Evolutionary conservation across 2,329 filamentous ascomycete species (phyloP).

Genomic region (Xylariaceae sp.): DNA sequence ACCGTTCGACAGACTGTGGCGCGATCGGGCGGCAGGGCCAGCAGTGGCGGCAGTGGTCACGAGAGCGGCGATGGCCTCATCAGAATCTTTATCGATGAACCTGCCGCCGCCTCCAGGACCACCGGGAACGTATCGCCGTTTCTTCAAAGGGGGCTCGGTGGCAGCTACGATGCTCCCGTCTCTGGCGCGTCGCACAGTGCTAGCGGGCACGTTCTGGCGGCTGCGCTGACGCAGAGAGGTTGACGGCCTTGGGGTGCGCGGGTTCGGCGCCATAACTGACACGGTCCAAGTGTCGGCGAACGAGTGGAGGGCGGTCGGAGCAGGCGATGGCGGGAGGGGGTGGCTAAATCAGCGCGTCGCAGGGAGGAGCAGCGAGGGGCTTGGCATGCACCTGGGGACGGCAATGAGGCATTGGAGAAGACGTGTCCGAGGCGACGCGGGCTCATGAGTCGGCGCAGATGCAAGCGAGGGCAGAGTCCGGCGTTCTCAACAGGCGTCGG

Average conservation of each 20-base stretch:
- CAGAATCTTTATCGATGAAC: constrained; percentile 67
- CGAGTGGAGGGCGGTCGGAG: constrained; percentile 3
- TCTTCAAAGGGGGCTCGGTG: constrained; percentile 60
- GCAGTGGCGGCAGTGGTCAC: constrained; percentile 41
- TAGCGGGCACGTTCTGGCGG: constrained; percentile 14
- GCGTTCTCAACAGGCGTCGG: constrained; percentile 1
- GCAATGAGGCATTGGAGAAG: constrained; percentile 26
- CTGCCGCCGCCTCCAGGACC: constrained; percentile 79
- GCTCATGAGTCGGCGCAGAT: neutral
- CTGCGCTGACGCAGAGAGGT: constrained; percentile 18
- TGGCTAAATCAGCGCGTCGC: constrained; percentile 27
- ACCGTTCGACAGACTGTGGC: constrained; percentile 41
- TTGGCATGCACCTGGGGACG: constrained; percentile 18
- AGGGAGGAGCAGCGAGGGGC: constrained; percentile 22
- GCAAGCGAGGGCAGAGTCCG: neutral
- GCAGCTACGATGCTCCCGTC: constrained; percentile 28
- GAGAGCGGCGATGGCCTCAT: constrained; percentile 45
- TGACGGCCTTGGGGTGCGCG: constrained; percentile 22
- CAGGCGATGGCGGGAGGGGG: constrained; percentile 10
- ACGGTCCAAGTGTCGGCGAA: constrained; percentile 2
- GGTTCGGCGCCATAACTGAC: constrained; percentile 28
- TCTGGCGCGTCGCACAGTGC: constrained; percentile 24
- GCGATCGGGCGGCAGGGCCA: constrained; percentile 45
- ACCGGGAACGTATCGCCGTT: constrained; percentile 73
- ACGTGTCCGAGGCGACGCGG: too few species aligned